Evolutionary conservation across 768 basidiomycete species (phyloP).

Genomic region (Leccinum imitatum): DNA sequence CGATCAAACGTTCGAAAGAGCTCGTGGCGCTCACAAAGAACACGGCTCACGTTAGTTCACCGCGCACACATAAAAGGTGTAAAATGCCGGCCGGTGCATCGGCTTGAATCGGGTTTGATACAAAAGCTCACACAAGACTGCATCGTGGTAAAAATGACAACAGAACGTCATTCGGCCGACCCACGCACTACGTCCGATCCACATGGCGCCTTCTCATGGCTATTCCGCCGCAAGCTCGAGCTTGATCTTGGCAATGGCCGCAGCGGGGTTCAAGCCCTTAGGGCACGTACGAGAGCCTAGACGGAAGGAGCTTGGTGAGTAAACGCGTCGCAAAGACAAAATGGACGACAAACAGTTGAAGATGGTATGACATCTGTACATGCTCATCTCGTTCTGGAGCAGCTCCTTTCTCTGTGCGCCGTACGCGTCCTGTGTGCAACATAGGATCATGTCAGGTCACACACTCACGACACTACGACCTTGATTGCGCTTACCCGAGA

Average conservation of each 20-base stretch:
- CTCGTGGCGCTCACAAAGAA: not conserved
- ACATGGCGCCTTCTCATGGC: not conserved
- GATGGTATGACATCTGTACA: constrained; percentile 98
- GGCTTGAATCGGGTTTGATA: not conserved
- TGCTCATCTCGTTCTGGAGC: constrained; percentile 92
- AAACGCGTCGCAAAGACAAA: not conserved
- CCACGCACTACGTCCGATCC: constrained; percentile 2
- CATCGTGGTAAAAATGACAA: constrained; percentile 1
- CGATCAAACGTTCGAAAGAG: not conserved
- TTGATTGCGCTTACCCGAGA: constrained; percentile 76
- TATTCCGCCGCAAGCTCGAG: constrained; percentile 81
- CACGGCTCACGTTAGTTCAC: not conserved
- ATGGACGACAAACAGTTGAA: constrained; percentile 75
- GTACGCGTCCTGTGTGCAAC: constrained; percentile 60
- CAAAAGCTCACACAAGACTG: not conserved
- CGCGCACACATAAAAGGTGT: not conserved
- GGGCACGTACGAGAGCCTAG: constrained; percentile 92
- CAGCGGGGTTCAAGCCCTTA: constrained; percentile 92
- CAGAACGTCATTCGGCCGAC: not conserved
- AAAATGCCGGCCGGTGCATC: not conserved
- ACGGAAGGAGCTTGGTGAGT: not conserved
- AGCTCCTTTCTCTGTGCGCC: constrained; percentile 82
- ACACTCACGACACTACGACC: not conserved
- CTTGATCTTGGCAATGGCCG: constrained; percentile 93
- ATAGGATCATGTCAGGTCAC: not conserved